These are phyloP conservation scores for Pyrus betulifolia DNA, from an alignment of 306 rosid genomes.

Conservation along the genomic window DNA sequence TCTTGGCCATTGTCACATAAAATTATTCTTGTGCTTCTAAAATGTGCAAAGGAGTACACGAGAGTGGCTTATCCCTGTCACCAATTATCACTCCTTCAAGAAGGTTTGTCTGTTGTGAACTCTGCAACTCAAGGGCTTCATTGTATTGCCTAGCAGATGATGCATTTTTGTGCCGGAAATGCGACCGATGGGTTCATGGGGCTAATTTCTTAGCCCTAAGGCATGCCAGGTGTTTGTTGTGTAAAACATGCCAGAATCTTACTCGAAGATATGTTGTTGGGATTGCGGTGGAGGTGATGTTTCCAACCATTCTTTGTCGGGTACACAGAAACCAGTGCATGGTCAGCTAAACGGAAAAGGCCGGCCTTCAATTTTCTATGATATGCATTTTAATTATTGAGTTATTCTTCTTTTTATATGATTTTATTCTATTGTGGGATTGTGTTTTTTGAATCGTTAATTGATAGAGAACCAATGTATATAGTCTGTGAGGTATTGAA, in stretches of 20 bases:
- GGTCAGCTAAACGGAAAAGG: conserved; percentile 13
- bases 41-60: conserved; percentile 62
- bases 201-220: conserved; percentile 75
- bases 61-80: conserved; percentile 11
- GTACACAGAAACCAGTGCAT: conserved; percentile 16
- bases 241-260: conserved; percentile 57
- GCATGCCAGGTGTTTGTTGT: conserved; percentile 62
- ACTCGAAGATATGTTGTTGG: conserved; percentile 50
- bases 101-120: conserved; percentile 38
- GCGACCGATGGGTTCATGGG: conserved; percentile 67
- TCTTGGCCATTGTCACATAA: conserved; percentile 2
- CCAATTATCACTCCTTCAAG: neutral
- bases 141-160: conserved; percentile 70
- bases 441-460: neutral
- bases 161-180: conserved; percentile 63
- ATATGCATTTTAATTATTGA: neutral
- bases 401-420: neutral
- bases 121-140: conserved; percentile 50
- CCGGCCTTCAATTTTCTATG: conserved; percentile 24
- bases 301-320: conserved; percentile 28
- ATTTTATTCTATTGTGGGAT: neutral
- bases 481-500: neutral
- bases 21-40: neutral
- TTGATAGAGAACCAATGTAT: neutral
- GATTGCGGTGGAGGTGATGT: conserved; percentile 31